Evolutionary conservation across 805 yeast genomes (phyloP), one percentile per base, ranked within the genome.

Genomic region (Myxozyma geophila): DNA sequence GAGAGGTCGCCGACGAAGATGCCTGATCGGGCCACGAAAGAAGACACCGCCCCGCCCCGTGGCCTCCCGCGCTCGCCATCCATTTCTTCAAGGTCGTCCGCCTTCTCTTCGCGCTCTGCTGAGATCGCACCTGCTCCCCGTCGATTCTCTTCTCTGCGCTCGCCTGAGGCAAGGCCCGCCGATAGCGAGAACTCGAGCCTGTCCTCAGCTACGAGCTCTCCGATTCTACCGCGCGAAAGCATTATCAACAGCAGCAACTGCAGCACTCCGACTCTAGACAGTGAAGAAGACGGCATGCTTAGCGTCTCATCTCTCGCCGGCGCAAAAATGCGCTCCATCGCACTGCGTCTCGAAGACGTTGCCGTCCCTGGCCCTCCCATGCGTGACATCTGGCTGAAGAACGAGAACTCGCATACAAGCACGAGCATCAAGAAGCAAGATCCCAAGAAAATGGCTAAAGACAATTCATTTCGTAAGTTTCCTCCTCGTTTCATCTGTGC

Each of bases 311-410:
- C 62, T 23, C 23, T 41, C 41, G 51, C 41, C 50, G 58, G 41
- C 6, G 21, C 57, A n/a, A 28, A 28, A 10, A 53, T 53, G 57
- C 55, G 50, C 40, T 2, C 43, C 7, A 51, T 59, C 44, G 63
- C 60, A 7, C 48, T 50, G 33, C 57, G 56, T 9, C 50, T 63
- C 39, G 66, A 58, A 12, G 66, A 63, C 43, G 63, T 59, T 19
- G 63, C 50, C 7, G 58, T 58, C 15, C 67, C 66, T 6, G 68
- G 68, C 15, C 68, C 68, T 6, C 68, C 68, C 0, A 62, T 65
- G 67, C 48, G 40, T 13, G 67, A 65, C 48, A 44, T 65, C 35
- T 65, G 68, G 68, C 52, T 65, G 23, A 56, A 40, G 37, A 60
- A 62, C 17, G 66, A 64, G 50, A 40, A 49, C 33, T 53, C 40